Evolutionary conservation across 495 filamentous ascomycete species (phyloP), one percentile per base, ranked within the genome.

Genomic region (Trichoderma virens): DNA sequence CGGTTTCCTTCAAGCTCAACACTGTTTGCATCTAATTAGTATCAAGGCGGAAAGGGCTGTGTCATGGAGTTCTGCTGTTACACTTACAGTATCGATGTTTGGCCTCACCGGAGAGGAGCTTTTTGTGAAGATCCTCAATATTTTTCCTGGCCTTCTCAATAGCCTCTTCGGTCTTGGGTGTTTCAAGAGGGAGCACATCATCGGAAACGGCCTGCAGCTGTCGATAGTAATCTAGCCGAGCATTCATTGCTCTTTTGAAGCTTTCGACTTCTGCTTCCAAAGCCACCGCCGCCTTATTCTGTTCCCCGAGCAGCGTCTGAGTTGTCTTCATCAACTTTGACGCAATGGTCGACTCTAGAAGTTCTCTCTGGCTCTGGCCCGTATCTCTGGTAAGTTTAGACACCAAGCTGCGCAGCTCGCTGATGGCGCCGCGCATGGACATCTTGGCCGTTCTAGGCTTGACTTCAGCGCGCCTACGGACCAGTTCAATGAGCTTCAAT

Each of bases 151-250:
- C 41, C 8, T 56, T 20, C 2, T 67, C 11, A 59, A 82, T 67
- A 0, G 70, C 68, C 2, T 61, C 62, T 32, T 80, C 80, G 79
- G 69, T 25, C 66, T 69, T 56, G 66, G 72, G 39, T 73, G 73
- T 68, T 82, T 90, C 86, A 51, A 88, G 88, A 8, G 88, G 88
- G 9, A 82, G 83, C 0, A 97, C 90, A 27, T 82, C 91, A 73
- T 97, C 92, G 0, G 93, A 97, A 38, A 97, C 85, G 20, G 84
- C 81, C 70, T 97, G 93, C 23, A 98, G 76, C 68, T 97, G 93
- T 0, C 88, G 85, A 72, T 97, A 97, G 66, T 88, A 97, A 43
- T 93, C 91, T 6, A 96, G 75, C 14, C 93, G 85, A 59, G 85
- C 80, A 68, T 97, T 97, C 82, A 91, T 89, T 0, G 88, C 84